Evolutionary conservation across 208 protist species (phyloP), one percentile per base, ranked within the genome.

Genomic region (Trypanosoma boissoni): DNA sequence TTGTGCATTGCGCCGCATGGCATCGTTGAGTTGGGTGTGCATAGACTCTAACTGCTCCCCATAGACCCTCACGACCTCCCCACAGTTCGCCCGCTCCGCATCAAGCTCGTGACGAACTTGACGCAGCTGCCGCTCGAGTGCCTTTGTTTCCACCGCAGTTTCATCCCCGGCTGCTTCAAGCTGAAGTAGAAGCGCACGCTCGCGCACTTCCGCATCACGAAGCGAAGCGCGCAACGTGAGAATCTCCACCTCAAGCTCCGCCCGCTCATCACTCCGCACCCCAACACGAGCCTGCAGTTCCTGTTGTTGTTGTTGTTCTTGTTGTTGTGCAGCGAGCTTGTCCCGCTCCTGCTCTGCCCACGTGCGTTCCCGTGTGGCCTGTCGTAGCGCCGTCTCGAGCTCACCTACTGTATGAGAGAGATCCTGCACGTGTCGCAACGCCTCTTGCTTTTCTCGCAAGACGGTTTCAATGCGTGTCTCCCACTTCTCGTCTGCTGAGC

Each of bases 21-120:
- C 64, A 12, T 87, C 75, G 37, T 68, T 65, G 18, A 92, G 72
- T 58, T 88, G 78, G 4, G 70, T 53, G 43, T 88, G 78, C 32
- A 88, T 53, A 10, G 72, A 75, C 61, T 86, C 64, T 21, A 86
- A 49, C 62, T 92, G 78, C 45, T 64, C 63, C 55, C 76, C 63
- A 51, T 83, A 88, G 18, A 86, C 71, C 58, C 73, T 64, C 54
- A 86, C 85, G 54, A 88, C 46, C 44, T 86, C 74, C 36, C 68
- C 66, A 52, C 64, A 72, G 37, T 77, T 63, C 16, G 53, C 50
- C 12, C 78, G 69, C 69, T 91, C 83, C 31, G 37, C 48, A 10
- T 61, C 78, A 14, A 88, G 42, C 55, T 82, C 72, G 14, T 67
- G 67, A 64, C 60, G 64, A 6, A 71, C 54, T 31, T 53, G 24